Evolutionary conservation across 2,329 filamentous ascomycete genomes (phyloP).

Genomic region (Chaetomium sp.): DNA sequence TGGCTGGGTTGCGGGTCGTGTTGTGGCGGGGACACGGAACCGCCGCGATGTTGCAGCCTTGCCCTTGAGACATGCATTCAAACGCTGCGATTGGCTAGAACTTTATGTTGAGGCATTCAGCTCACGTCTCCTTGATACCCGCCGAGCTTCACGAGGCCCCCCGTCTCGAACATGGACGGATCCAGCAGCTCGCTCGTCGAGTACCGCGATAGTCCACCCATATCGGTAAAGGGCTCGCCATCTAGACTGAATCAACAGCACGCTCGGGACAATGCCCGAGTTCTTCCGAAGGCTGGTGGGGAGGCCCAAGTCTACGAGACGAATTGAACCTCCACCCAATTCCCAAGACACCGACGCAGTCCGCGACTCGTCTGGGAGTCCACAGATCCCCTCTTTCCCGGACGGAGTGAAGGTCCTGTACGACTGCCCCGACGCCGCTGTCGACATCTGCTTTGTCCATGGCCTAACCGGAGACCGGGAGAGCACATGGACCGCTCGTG

Average conservation of each 20-base stretch:
- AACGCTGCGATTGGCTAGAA: no score
- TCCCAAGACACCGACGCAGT: neutral
- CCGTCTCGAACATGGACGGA: no score
- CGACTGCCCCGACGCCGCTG: constrained; percentile 24
- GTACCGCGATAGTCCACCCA: no score
- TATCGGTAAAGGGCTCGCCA: no score
- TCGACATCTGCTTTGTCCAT: constrained; percentile 45
- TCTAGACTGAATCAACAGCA: no score
- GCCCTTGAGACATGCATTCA: no score
- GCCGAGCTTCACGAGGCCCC: no score
- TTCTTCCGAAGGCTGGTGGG: no score
- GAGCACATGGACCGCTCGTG: constrained; percentile 43
- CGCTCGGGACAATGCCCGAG: no score
- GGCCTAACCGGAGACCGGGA: constrained; percentile 45
- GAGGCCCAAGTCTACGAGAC: neutral
- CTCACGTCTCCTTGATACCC: no score
- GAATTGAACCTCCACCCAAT: neutral
- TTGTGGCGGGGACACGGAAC: neutral
- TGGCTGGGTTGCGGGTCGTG: neutral
- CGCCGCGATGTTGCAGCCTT: neutral
- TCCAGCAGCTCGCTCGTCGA: no score
- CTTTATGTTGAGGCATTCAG: no score
- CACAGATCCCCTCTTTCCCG: constrained; percentile 17
- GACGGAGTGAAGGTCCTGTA: constrained; percentile 28
- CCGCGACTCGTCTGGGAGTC: neutral